These are phyloP conservation scores for Flaveria trinervia DNA, from an alignment of 129 eudicot genomes.

Conservation along the genomic window DNA sequence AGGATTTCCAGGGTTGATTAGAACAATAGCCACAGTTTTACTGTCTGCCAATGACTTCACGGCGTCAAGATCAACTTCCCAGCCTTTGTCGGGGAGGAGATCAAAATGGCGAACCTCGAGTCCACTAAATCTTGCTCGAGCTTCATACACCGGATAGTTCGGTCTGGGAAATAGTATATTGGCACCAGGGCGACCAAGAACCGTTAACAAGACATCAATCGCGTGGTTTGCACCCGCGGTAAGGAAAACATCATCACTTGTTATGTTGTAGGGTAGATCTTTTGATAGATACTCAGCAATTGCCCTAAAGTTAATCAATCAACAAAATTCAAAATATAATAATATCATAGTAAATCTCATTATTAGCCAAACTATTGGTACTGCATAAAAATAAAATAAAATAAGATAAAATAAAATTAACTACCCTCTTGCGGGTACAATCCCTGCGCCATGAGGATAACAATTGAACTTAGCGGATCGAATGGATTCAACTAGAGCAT, in stretches of 20 bases:
- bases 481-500: conserved; percentile 50
- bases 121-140: conserved; percentile 37
- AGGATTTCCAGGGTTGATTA: conserved; percentile 69
- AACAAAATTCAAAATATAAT: too few relatives aligned
- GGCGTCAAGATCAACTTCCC: conserved; percentile 64
- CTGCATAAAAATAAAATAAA: too few relatives aligned
- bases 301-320: conserved; percentile 34
- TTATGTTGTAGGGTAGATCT: conserved; percentile 53
- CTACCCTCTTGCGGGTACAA: conserved; percentile 52
- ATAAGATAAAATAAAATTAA: background rate
- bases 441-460: conserved; percentile 46
- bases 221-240: conserved; percentile 60
- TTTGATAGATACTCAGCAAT: conserved; percentile 55
- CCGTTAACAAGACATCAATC: conserved; percentile 43
- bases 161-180: conserved; percentile 60
- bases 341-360: background rate
- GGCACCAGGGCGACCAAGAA: conserved; percentile 52
- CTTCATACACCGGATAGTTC: conserved; percentile 55
- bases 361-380: too few relatives aligned
- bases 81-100: conserved; percentile 58
- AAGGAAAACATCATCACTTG: conserved; percentile 45
- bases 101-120: conserved; percentile 54
- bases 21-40: conserved; percentile 56
- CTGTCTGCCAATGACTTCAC: conserved; percentile 50
- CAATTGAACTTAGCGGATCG: conserved; percentile 53